Base-by-base conservation (phyloP, 352 stramenopile genomes). In the Phytophthora ohioensis region DNA sequence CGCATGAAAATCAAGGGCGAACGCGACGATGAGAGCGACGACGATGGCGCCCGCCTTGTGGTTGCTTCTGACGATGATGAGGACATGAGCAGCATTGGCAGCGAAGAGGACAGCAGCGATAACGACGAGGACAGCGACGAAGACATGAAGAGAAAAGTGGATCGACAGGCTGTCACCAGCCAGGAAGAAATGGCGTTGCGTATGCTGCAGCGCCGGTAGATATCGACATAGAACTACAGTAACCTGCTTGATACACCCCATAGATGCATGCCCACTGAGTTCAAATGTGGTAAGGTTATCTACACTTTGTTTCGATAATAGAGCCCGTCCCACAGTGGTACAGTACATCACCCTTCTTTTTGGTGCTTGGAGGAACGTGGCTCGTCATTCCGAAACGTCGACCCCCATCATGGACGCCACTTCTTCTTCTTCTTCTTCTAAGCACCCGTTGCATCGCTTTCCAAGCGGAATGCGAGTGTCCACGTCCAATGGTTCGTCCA, bases 1-100 rank as follows among this genome's bases (percentile, higher is more conserved):
- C 87, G 92, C 63, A 84, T 91, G 64, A 95, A 94, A 69, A 47
- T 76, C 47, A 95, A 96, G 80, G 87, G 87, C 64, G 83, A 94
- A 58, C 81, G 85, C 30, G 80, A 89, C 17, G 79, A 82, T 17
- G 78, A 80, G 9, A 73, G 81, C 46, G 73, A 72, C 0, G 60
- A 70, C 39, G 57, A 70, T 59, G 76, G 70, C 12, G 64, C 64
- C 11, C 64, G 61, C n/a, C 78, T 87, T 66, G 75, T 43, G 58
- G 80, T 70, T 68, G 89, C 42, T 70, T 89, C 82, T 8, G 78
- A 78, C 27, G 72, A 74, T 5, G 58, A 67, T 5, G 58, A 67
- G 41, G 71, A 74, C 35, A 74, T 63, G 30, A 85, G 87, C 17
- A 76, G 71, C 35, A 79, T 78, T 64, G 73, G 69, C 27, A 73